Base-by-base conservation (phyloP, 352 stramenopile species). In the Phytophthora uliginosa region DNA sequence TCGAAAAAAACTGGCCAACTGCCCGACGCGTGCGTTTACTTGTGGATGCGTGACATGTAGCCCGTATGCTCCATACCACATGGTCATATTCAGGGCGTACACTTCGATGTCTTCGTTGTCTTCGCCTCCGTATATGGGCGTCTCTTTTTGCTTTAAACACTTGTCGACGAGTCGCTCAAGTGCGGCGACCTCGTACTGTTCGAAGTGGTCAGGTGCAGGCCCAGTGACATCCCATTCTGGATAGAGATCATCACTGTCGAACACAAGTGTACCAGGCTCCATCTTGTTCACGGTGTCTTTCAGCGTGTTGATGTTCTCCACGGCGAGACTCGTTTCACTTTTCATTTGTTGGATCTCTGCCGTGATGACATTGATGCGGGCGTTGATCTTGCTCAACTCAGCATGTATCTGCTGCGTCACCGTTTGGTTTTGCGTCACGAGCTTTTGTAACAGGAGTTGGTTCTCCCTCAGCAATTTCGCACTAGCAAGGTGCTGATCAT, bases 1-100 rank as follows among this genome's bases (percentile, higher is more conserved):
- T 70, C 47, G n/a, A 15, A 71, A 48, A n/a, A 71, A 56, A 31
- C 34, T 71, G 17, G 47, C n/a, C 2, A 71, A 36, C 34, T 66
- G 36, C 3, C 54, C 55, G 1, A 63, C n/a, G 24, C 42, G 52
- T 13, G 26, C 10, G 20, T 69, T 20, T 1, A 58, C 53, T 42
- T 58, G 53, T 13, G 48, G 26, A 18, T 51, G 8, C 59, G 31
- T 45, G 12, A 48, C 20, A 20, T n/a, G 15, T 7, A 48, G 15
- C 15, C 40, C 40, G 15, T 8, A 48, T 17, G 12, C 40, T 48
- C 40, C 47, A 26, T 28, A 53, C 47, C 47, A 53, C 47, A 53
- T 17, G 13, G 31, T 53, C 33, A 60, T 60, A 3, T 60, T 60
- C 9, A 7, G 54, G 12, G 31, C 33, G 54, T 60, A 60, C 18